Evolutionary conservation across 2,329 filamentous ascomycete genomes (phyloP), one percentile per base, ranked within the genome.

Genomic region (Alternaria hordeiaustralica): DNA sequence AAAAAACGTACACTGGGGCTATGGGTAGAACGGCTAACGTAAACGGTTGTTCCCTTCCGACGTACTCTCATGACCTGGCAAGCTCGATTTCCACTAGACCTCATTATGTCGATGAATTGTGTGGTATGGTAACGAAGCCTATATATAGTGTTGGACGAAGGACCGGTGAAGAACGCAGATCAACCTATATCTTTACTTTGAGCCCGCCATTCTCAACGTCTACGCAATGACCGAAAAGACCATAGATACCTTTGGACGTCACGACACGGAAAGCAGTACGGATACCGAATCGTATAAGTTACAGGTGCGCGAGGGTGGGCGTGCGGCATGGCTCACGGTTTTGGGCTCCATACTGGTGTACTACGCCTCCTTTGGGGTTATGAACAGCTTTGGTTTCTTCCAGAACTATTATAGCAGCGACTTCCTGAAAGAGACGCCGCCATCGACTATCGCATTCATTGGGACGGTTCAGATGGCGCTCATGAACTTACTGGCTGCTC

Each of bases 401-500:
- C 80, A 84, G 63, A 73, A 80, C 18, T 84, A 81, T 71, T 84
- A 84, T 66, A 68, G 77, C 28, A 65, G 61, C 4, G 71, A 80
- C 18, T 79, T 79, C 25, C 74, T 84, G 0, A 21, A 21, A 1
- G 36, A 70, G 0, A 75, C 79, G 3, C 68, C 78, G 0, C 61
- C 78, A 0, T 76, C 76, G 5, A 79, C 72, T 0, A 80, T 85
- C 28, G 72, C 82, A 0, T 83, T 83, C 76, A 83, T 84, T 41
- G 79, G 80, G 0, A 82, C 82, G 0, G 61, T 83, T 6, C 75
- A 83, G 45, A 74, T 80, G 18, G 81, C 80, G 33, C 74, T 83
- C 55, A 81, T 88, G 79, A 85, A 85, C 70, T 78, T 72, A n/a
- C 71, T 85, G 64, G 87, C 88, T 0, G 86, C 88, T 0, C 66